These are phyloP conservation scores for Aspergillus quadricinctus DNA, from an alignment of 2,329 filamentous ascomycete species.

Conservation along the genomic window DNA sequence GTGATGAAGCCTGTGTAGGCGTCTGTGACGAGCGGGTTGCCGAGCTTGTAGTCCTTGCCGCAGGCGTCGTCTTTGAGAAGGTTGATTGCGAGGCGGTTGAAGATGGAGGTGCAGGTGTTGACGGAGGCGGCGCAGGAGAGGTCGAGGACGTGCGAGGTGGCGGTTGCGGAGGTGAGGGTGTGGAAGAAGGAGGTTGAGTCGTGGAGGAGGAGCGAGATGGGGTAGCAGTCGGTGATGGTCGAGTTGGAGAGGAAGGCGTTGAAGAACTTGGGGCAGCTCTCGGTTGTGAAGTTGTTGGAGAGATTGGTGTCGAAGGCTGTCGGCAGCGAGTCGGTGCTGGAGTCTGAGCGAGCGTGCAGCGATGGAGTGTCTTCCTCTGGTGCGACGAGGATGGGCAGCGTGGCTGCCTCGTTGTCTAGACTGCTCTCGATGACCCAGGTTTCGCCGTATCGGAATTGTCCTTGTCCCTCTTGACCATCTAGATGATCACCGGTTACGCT, in stretches of 20 bases:
- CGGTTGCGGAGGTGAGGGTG: constrained; percentile 64
- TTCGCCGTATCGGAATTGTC: neutral
- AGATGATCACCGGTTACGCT: constrained; percentile 13
- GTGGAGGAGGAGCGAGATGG: constrained; percentile 79
- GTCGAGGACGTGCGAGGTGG: constrained; percentile 74
- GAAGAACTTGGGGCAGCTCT: constrained; percentile 55
- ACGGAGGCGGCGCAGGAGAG: constrained; percentile 68
- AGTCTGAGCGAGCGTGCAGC: constrained; percentile 1
- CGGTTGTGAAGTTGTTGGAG: constrained; percentile 57
- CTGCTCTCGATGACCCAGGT: constrained; percentile 1
- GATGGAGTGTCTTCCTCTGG: neutral
- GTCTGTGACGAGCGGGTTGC: constrained; percentile 67
- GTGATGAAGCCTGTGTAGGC: constrained; percentile 71
- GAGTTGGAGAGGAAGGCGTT: constrained; percentile 60
- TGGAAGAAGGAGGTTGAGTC: constrained; percentile 83
- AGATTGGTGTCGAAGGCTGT: constrained; percentile 64
- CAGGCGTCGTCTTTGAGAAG: constrained; percentile 64
- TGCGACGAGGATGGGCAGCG: constrained; percentile 1
- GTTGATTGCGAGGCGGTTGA: constrained; percentile 61
- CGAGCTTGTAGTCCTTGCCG: constrained; percentile 61
- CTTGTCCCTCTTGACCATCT: constrained; percentile 5
- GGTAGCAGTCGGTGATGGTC: constrained; percentile 70
- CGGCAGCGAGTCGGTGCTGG: constrained; percentile 43
- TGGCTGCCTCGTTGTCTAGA: neutral
- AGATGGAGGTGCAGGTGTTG: constrained; percentile 60